phyloP scores from a whole-genome alignment of 2,329 filamentous ascomycete genomes.

The Eurotiales sp. region DNA sequence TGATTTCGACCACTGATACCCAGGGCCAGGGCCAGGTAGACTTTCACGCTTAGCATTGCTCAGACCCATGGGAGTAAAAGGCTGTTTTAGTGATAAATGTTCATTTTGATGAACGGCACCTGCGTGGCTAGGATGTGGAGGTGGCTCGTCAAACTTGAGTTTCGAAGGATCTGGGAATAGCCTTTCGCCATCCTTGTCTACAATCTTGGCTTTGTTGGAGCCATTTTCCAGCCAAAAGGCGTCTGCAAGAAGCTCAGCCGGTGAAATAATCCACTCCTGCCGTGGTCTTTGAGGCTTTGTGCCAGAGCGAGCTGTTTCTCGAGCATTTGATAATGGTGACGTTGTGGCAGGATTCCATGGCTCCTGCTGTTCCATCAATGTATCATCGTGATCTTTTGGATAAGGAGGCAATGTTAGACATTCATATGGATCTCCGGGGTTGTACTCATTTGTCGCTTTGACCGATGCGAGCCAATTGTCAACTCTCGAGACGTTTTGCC shows the following conservation, averaged over 20 bases:
- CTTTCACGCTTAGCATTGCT: conserved; percentile 35
- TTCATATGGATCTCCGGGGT: conserved; percentile 44
- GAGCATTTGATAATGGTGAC: conserved; percentile 40
- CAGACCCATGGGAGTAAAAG: conserved; percentile 38
- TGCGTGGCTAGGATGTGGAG: conserved; percentile 16
- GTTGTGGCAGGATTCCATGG: conserved; percentile 21
- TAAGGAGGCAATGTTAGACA: conserved; percentile 44
- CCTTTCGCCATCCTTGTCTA: conserved; percentile 71
- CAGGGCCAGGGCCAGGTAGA: conserved; percentile 49
- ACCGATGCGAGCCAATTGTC: conserved; percentile 73
- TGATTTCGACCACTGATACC: conserved; percentile 59
- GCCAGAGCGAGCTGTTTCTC: conserved; percentile 39
- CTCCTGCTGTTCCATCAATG: conserved; percentile 20
- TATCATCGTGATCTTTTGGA: conserved; percentile 22
- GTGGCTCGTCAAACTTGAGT: conserved; percentile 23
- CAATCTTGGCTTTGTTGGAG: conserved; percentile 73
- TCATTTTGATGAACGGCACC: not conserved
- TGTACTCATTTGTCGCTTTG: conserved; percentile 45
- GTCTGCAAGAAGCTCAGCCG: conserved; percentile 84
- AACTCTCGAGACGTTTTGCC: conserved; percentile 68
- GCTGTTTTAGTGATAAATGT: conserved; percentile 15
- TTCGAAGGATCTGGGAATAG: conserved; percentile 51
- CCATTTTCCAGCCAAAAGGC: conserved; percentile 84
- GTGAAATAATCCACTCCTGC: conserved; percentile 79
- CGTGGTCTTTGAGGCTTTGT: conserved; percentile 66